Evolutionary conservation across 768 basidiomycete species (phyloP).

Genomic region (Tephrocybe sp.): DNA sequence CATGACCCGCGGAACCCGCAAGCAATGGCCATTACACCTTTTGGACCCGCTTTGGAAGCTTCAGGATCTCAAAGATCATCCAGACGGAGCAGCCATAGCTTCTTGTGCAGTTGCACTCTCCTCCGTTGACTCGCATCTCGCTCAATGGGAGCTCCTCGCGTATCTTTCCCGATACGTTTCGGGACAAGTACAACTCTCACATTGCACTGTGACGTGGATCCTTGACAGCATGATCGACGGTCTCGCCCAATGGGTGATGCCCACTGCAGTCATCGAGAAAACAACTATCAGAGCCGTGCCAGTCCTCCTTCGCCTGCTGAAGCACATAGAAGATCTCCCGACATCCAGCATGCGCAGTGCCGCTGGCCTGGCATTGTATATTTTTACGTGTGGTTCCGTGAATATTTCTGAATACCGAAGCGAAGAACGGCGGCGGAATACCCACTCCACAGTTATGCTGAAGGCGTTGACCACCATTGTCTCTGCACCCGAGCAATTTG

Average conservation of each 20-base stretch:
- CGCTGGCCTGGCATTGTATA: slow-evolving; percentile 30
- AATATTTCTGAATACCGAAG: slow-evolving; percentile 26
- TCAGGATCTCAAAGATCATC: slow-evolving; percentile 25
- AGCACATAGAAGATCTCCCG: slow-evolving; percentile 26
- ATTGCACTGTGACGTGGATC: slow-evolving; percentile 34
- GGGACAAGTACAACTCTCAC: slow-evolving; percentile 29
- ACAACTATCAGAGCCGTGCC: slow-evolving; percentile 34
- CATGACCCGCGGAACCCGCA: slow-evolving; percentile 33
- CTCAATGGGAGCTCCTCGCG: slow-evolving; percentile 35
- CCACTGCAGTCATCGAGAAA: slow-evolving; percentile 32
- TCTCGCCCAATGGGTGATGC: slow-evolving; percentile 37
- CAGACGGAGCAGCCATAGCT: slow-evolving; percentile 34
- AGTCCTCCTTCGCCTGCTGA: slow-evolving; percentile 33
- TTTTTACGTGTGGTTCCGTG: slow-evolving; percentile 27
- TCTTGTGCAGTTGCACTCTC: slow-evolving; percentile 36
- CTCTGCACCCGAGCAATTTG: slow-evolving; percentile 29
- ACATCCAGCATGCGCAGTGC: slow-evolving; percentile 29
- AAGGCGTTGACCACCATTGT: slow-evolving; percentile 33
- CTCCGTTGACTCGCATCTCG: slow-evolving; percentile 31
- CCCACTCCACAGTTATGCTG: slow-evolving; percentile 32
- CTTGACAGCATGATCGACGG: slow-evolving; percentile 40
- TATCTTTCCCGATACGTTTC: slow-evolving; percentile 31
- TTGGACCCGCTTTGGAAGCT: slow-evolving; percentile 34
- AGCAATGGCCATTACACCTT: slow-evolving; percentile 36
- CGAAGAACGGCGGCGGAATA: slow-evolving; percentile 26